These are phyloP conservation scores for Elaphomyces granulatus DNA, from an alignment of 495 filamentous ascomycete species.

Conservation along the genomic window DNA sequence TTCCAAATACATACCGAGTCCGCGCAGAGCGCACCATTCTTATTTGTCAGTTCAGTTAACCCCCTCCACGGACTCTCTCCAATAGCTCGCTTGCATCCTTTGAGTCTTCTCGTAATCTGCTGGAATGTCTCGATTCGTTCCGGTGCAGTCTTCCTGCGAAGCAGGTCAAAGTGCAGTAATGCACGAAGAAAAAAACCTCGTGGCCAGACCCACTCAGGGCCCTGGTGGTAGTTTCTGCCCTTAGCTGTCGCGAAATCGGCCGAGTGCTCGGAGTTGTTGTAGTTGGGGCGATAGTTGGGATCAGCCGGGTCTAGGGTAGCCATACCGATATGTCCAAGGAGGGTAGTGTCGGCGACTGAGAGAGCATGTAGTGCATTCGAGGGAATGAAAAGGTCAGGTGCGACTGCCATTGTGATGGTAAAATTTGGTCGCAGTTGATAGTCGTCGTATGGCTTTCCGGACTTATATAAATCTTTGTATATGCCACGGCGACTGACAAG, in stretches of 20 bases:
- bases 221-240: conserved; percentile 95
- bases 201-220: conserved; percentile 99
- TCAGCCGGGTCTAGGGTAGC: conserved; percentile 88
- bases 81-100: conserved; percentile 70
- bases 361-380: conserved; percentile 64
- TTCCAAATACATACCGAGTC: conserved; percentile 59
- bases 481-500: conserved; percentile 83
- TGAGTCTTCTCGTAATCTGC: conserved; percentile 72
- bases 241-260: conserved; percentile 80
- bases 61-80: conserved; percentile 73
- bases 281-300: conserved; percentile 83
- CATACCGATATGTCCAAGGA: conserved; percentile 86
- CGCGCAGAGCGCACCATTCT: conserved; percentile 62
- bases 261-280: conserved; percentile 87
- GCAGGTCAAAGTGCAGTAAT: conserved; percentile 76
- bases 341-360: conserved; percentile 56
- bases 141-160: conserved; percentile 45
- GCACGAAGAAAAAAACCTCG: conserved; percentile 89
- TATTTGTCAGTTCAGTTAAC: conserved; percentile 84
- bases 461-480: conserved; percentile 92
- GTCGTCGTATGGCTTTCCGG: conserved; percentile 90
- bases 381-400: conserved; percentile 72
- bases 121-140: conserved; percentile 77
- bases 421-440: conserved; percentile 94
- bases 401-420: conserved; percentile 88